A percentile compares a stretch with the other conserved stretches of the same genome.
phyloP scores from a whole-genome alignment of 352 stramenopile genomes.

The Elongisporangium anandrum region DNA sequence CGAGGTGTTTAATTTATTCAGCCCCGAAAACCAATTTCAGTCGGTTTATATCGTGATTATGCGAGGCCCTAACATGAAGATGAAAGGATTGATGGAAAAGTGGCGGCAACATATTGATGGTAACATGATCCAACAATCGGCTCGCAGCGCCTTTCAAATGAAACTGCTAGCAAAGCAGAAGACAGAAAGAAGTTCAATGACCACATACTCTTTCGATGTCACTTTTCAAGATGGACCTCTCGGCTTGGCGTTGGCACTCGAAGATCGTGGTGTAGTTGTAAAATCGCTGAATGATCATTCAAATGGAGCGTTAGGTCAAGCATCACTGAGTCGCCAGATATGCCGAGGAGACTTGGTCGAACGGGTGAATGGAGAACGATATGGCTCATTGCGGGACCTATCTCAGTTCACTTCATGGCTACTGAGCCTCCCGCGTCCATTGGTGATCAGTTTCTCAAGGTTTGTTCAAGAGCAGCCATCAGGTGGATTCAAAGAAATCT shows the following conservation, averaged over 20 bases:
- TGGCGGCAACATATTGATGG: slow-evolving; percentile 10
- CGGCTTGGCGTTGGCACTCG: slow-evolving; percentile 68
- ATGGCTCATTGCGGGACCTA: slow-evolving; percentile 62
- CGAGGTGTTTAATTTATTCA: slow-evolving; percentile 33
- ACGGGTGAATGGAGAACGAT: slow-evolving; percentile 56
- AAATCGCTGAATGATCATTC: slow-evolving; percentile 76
- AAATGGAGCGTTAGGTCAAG: slow-evolving; percentile 63
- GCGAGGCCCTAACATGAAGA: slow-evolving; percentile 30
- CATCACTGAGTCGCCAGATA: slow-evolving; percentile 60
- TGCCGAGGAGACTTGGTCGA: slow-evolving; percentile 69
- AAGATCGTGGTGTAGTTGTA: slow-evolving; percentile 60
- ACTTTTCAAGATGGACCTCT: slow-evolving; percentile 66
- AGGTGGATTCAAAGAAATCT: slow-evolving; percentile 3
- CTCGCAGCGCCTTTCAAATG: background rate
- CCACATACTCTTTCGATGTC: slow-evolving; percentile 43
- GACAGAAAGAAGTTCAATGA: slow-evolving; percentile 1
- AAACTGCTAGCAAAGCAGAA: background rate
- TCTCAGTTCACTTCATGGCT: slow-evolving; percentile 79
- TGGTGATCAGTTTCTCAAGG: slow-evolving; percentile 63
- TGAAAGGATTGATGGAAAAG: slow-evolving; percentile 26
- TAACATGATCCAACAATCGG: slow-evolving; percentile 1
- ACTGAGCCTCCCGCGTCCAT: slow-evolving; percentile 54
- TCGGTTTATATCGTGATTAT: slow-evolving; percentile 32
- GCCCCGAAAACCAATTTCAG: slow-evolving; percentile 15
- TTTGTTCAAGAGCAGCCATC: background rate